Evolutionary conservation across 164 flowering plant genomes (phyloP), one percentile per base, ranked within the genome.

Genomic region (Stephania yunnanensis): DNA sequence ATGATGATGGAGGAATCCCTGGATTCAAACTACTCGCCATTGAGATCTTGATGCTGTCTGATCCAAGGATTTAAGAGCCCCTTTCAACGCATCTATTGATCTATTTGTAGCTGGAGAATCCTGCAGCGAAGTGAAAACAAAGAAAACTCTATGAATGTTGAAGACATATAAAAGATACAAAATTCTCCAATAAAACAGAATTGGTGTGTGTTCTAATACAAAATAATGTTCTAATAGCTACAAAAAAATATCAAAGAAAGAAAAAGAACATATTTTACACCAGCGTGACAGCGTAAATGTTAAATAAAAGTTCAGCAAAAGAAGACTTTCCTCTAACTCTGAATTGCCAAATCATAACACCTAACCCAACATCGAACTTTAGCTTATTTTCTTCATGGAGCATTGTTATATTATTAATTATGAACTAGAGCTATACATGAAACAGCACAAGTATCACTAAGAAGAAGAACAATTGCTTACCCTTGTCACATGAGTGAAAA

Each of bases 1-100:
- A 77, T 22, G 99, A 95, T 42, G 99, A 93, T 71, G 99, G 99
- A 70, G 99, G 99, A 74, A 95, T 82, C 76, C 99, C 99, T 71
- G 99, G 99, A 86, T 95, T 95, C 74, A 92, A 82, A 65, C 74
- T 69, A 76, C 70, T 88, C 30, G 99, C 96, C 2, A 68, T 77
- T 19, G 87, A 82, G 68, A 93, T 75, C 66, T 65, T 76, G 71
- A 93, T 69, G 70, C 78, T 77, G 25, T 89, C 86, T 31, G 87
- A 79, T 50, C 74, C 74, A 10, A 93, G 89, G 96, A 91, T 46
- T 80, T 86, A 80, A 80, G 81, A 73, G 96, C 99, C 78, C 8
- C 79, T 50, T 79, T 74, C 5, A 95, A 76, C 44, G 96, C 97
- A 80, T 78, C 76, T 82, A 87, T 74, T 69, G 89, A 84, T 68